These are phyloP conservation scores for Pyrus hybrid DNA, from an alignment of 331 rosid genomes.

Conservation along the genomic window DNA sequence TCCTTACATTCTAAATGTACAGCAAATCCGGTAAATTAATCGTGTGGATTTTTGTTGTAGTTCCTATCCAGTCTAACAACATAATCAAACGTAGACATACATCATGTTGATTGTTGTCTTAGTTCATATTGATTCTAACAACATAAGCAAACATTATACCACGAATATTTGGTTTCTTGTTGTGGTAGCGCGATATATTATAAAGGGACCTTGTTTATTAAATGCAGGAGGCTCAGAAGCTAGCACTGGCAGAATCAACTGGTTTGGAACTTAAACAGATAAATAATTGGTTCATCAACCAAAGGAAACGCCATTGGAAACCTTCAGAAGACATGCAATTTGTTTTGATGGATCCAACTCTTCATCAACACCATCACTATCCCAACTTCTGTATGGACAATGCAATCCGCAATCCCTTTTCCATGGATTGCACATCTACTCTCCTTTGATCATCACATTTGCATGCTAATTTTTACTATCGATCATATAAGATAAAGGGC, in stretches of 20 bases:
- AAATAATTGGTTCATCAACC: constrained; percentile 21
- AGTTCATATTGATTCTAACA: neutral
- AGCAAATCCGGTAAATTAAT: neutral
- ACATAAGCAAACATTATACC: neutral
- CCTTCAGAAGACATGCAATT: constrained; percentile 41
- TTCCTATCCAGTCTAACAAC: neutral
- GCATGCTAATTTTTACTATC: neutral
- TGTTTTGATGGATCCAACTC: constrained; percentile 28
- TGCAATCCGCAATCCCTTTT: constrained; percentile 20
- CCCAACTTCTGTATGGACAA: constrained; percentile 30
- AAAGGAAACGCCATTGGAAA: constrained; percentile 50
- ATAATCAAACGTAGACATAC: neutral
- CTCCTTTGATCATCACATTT: constrained; percentile 9
- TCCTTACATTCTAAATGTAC: neutral
- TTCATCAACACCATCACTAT: constrained; percentile 1
- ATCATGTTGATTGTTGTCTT: neutral
- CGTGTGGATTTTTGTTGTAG: neutral
- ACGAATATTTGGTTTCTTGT: neutral
- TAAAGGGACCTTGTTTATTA: neutral
- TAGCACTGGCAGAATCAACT: constrained; percentile 33
- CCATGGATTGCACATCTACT: constrained; percentile 32
- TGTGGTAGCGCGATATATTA: neutral
- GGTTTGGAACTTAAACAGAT: constrained; percentile 45
- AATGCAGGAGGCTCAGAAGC: constrained; percentile 38
- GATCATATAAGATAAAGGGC: neutral